Conservation (phyloP, 192 early-diverging fungal species). For the Paraglomus occultum region DNA sequence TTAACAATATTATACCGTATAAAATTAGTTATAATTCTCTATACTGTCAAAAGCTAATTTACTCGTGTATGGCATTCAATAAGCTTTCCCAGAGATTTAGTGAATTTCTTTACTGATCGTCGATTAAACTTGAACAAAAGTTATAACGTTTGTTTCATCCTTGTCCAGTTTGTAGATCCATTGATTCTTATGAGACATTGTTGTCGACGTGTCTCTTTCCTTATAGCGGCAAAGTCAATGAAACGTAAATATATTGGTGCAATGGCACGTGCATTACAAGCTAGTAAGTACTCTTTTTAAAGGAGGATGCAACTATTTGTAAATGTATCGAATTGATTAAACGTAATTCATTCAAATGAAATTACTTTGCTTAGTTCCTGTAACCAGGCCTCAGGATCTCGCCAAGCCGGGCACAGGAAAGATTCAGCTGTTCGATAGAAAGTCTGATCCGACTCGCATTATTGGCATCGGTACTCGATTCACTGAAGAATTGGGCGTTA, state of each 20-base stretch:
- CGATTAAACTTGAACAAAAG: not conserved
- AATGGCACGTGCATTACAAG: slow-evolving; percentile 70
- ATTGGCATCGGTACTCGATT: slow-evolving; percentile 71
- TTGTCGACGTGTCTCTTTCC: slow-evolving; percentile 70
- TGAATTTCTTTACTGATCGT: not conserved
- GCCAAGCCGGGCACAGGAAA: slow-evolving; percentile 69
- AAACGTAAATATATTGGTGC: slow-evolving; percentile 78
- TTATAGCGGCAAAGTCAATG: slow-evolving; percentile 89
- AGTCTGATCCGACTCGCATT: slow-evolving; percentile 67
- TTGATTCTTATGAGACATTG: slow-evolving; percentile 83
- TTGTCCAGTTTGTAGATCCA: slow-evolving; percentile 88
- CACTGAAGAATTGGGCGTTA: slow-evolving; percentile 58
- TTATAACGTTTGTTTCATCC: not conserved
- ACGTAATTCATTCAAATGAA: no score
- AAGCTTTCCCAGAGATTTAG: not conserved
- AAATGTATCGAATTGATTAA: slow-evolving; percentile 1
- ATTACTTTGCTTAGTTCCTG: slow-evolving; percentile 66
- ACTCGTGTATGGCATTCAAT: not conserved
- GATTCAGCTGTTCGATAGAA: slow-evolving; percentile 64
- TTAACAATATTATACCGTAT: not conserved
- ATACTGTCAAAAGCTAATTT: not conserved
- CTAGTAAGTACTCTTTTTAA: slow-evolving; percentile 58
- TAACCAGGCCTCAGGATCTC: slow-evolving; percentile 90
- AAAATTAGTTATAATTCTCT: not conserved
- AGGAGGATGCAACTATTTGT: slow-evolving; percentile 8